A percentile compares a stretch with the other conserved stretches of the same genome.
These are phyloP conservation scores for Aureobasidium lini DNA, from an alignment of 2,329 filamentous ascomycete genomes.

Conservation along the genomic window DNA sequence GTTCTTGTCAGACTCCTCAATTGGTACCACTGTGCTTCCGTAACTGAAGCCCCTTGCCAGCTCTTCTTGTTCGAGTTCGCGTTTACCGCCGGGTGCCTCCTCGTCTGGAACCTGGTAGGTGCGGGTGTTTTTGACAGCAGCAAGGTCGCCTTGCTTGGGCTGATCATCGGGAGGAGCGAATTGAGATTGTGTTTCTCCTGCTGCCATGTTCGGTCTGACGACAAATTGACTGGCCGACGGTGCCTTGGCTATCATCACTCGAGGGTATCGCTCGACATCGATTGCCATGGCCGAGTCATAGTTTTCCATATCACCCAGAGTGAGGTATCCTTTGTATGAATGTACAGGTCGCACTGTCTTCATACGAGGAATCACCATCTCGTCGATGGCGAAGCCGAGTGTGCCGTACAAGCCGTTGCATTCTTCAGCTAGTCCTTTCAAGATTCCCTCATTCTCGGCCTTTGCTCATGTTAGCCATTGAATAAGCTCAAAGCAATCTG, in stretches of 20 bases:
- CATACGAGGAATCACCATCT: slow-evolving; percentile 67
- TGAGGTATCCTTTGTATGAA: slow-evolving; percentile 71
- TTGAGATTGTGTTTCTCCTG: slow-evolving; percentile 44
- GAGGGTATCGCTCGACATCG: slow-evolving; percentile 83
- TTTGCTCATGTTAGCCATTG: slow-evolving; percentile 24
- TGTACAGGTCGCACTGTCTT: slow-evolving; percentile 70
- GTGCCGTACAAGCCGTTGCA: slow-evolving; percentile 75
- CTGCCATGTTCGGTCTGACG: slow-evolving; percentile 37
- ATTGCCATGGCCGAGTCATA: slow-evolving; percentile 73
- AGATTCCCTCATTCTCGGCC: slow-evolving; percentile 62
- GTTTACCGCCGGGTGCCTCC: slow-evolving; percentile 66
- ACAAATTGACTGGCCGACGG: slow-evolving; percentile 74
- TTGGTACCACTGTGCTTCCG: slow-evolving; percentile 82
- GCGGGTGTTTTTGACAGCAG: slow-evolving; percentile 66
- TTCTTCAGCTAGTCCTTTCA: slow-evolving; percentile 58
- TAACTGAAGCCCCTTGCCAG: slow-evolving; percentile 94
- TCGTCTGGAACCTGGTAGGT: slow-evolving; percentile 76
- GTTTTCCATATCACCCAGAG: slow-evolving; percentile 66
- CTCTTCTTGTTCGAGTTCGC: slow-evolving; percentile 71
- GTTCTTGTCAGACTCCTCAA: slow-evolving; percentile 77
- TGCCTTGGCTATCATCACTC: slow-evolving; percentile 68
- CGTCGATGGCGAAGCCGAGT: slow-evolving; percentile 73
- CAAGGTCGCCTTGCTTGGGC: slow-evolving; percentile 43
- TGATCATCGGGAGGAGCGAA: slow-evolving; percentile 39
- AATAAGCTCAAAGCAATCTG: background rate